Conservation (phyloP, 2,329 filamentous ascomycete species). For the Sporothrix protearum region DNA sequence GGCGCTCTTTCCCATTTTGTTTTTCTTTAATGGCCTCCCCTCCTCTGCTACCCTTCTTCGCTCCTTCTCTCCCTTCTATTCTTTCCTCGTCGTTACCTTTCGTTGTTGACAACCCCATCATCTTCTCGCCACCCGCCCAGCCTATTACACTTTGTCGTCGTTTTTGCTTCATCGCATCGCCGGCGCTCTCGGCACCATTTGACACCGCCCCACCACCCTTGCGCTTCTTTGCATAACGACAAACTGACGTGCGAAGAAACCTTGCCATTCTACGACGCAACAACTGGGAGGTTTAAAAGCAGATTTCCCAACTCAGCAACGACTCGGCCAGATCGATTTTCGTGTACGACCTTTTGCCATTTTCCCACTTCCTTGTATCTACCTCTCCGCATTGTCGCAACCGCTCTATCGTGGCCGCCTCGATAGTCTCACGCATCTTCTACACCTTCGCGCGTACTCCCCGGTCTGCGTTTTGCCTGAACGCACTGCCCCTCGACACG, state of each 20-base stretch:
- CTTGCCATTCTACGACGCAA: slow-evolving; percentile 7
- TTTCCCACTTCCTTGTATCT: not conserved
- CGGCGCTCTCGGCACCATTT: slow-evolving; percentile 1
- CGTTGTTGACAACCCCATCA: not conserved
- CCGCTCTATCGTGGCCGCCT: not conserved
- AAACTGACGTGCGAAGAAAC: not conserved
- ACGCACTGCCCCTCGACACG: not conserved
- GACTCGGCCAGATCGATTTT: not conserved
- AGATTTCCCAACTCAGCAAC: not conserved
- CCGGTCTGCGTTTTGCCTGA: not conserved
- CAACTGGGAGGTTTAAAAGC: not conserved
- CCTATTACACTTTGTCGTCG: not conserved
- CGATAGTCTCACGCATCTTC: not conserved
- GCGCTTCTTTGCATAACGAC: slow-evolving; percentile 1
- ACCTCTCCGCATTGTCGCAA: not conserved
- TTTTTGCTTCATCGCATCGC: not conserved
- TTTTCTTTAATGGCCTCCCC: not conserved
- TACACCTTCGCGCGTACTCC: not conserved
- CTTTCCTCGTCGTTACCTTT: not conserved
- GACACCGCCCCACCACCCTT: slow-evolving; percentile 14
- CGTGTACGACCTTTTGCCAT: not conserved
- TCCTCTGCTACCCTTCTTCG: not conserved
- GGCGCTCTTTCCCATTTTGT: slow-evolving; percentile 12
- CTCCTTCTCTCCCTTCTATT: not conserved
- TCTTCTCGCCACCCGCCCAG: not conserved